Conservation (phyloP, 139 green algal species). For the Spirogloea muscicola region DNA sequence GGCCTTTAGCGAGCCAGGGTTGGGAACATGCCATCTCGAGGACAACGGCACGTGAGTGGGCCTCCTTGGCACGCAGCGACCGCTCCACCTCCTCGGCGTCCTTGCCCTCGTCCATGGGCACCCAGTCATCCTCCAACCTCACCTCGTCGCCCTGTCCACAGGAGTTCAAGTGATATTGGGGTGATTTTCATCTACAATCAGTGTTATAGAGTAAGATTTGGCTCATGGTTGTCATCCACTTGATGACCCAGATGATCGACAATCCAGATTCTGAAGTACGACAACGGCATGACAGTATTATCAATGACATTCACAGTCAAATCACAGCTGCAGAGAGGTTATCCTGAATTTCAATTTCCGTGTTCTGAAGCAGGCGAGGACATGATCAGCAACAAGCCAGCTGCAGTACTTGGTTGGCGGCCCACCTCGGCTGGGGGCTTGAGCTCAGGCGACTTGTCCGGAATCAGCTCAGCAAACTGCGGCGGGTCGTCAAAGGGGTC, state of each 20-base stretch:
- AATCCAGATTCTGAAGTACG: neutral
- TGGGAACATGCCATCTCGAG: slow-evolving; percentile 90
- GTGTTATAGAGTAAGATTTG: no score
- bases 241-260: no score
- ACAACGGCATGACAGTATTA: neutral
- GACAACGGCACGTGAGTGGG: slow-evolving; percentile 77
- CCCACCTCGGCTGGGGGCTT: slow-evolving; percentile 7
- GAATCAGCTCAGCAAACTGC: slow-evolving; percentile 71
- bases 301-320: neutral
- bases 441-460: slow-evolving; percentile 55
- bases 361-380: neutral
- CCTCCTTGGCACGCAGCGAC: slow-evolving; percentile 68
- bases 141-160: slow-evolving; percentile 59
- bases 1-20: no score
- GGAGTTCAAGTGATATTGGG: neutral
- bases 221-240: no score
- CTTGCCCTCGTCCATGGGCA: slow-evolving; percentile 63
- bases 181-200: neutral
- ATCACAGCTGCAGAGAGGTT: neutral
- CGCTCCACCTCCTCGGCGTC: slow-evolving; percentile 78
- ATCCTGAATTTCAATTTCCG: neutral
- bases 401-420: neutral
- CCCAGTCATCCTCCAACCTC: slow-evolving; percentile 94
- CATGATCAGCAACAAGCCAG: neutral
- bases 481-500: slow-evolving; percentile 89